phyloP scores from a whole-genome alignment of 371 early-diverging fungal genomes.

The Rhizopus arrhizus region DNA sequence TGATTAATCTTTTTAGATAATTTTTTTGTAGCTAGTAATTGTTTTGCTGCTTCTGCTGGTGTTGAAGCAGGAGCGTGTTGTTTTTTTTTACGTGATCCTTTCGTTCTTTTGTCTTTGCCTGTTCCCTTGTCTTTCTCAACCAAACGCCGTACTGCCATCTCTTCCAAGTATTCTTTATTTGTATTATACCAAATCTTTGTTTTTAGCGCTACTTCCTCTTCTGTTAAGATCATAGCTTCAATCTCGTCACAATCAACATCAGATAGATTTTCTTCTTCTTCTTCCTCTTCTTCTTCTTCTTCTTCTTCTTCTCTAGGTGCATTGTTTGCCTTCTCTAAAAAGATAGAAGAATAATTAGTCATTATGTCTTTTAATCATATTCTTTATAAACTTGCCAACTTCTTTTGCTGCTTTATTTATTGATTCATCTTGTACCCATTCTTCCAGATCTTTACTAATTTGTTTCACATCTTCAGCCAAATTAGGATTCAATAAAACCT shows the following conservation, averaged over 20 bases:
- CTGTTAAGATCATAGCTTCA: slow-evolving; percentile 65
- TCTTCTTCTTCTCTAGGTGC: slow-evolving; percentile 21
- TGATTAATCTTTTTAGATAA: slow-evolving; percentile 93
- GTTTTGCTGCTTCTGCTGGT: slow-evolving; percentile 79
- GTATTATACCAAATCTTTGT: slow-evolving; percentile 82
- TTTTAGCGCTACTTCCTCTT: slow-evolving; percentile 78
- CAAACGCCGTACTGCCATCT: slow-evolving; percentile 62
- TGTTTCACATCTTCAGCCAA: slow-evolving; percentile 27
- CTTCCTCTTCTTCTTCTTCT: slow-evolving; percentile 13
- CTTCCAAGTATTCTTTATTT: slow-evolving; percentile 85
- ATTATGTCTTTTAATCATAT: slow-evolving; percentile 1
- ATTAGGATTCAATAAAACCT: slow-evolving; percentile 22
- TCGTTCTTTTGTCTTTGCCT: slow-evolving; percentile 33
- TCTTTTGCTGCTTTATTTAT: slow-evolving; percentile 35
- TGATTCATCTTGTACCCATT: slow-evolving; percentile 35
- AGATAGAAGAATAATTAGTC: slow-evolving; percentile 7
- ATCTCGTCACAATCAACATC: slow-evolving; percentile 85
- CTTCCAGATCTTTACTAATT: slow-evolving; percentile 50
- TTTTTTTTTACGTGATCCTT: slow-evolving; percentile 32
- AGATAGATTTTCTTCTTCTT: slow-evolving; percentile 38
- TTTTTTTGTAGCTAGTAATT: slow-evolving; percentile 62
- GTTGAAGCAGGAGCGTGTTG: slow-evolving; percentile 42
- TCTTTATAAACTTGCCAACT: slow-evolving; percentile 35
- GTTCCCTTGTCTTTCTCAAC: slow-evolving; percentile 57
- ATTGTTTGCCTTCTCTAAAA: slow-evolving; percentile 11